A percentile compares a stretch with the other conserved stretches of the same genome.
phyloP scores from a whole-genome alignment of 805 yeast species.

The Blastobotrys robertii region DNA sequence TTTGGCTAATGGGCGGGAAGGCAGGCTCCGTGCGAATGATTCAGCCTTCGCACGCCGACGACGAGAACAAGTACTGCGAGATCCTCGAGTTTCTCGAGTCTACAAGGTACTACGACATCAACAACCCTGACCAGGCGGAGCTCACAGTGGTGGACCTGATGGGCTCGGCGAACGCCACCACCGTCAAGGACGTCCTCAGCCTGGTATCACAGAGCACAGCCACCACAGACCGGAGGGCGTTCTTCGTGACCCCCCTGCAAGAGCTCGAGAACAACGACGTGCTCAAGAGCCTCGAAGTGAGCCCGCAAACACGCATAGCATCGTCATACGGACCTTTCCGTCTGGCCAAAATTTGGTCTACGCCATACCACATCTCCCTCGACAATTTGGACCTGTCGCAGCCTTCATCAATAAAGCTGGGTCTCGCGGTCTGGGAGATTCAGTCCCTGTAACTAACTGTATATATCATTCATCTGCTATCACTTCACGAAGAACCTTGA shows the following conservation, averaged over 20 bases:
- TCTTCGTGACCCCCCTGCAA: constrained; percentile 25
- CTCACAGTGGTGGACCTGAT: constrained; percentile 35
- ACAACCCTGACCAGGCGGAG: not conserved
- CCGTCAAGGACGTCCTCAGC: constrained; percentile 21
- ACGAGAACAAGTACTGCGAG: constrained; percentile 5
- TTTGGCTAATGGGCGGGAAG: constrained; percentile 54
- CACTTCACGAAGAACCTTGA: constrained; percentile 38
- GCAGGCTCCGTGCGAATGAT: constrained; percentile 17
- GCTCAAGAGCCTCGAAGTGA: constrained; percentile 1
- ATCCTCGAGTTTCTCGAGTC: constrained; percentile 10
- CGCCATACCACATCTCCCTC: constrained; percentile 47
- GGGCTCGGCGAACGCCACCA: constrained; percentile 32
- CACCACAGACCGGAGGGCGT: constrained; percentile 1
- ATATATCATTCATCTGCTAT: not conserved
- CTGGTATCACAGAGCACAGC: constrained; percentile 1
- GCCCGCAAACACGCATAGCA: not conserved
- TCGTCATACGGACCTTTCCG: constrained; percentile 1
- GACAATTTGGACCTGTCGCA: constrained; percentile 59
- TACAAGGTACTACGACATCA: not conserved
- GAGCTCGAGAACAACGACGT: constrained; percentile 4
- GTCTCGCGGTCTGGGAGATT: constrained; percentile 28
- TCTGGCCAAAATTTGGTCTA: constrained; percentile 19
- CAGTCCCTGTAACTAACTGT: constrained; percentile 2
- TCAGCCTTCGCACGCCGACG: constrained; percentile 12
- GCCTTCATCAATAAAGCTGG: constrained; percentile 44